Conservation (phyloP, 306 rosid genomes). For the Cucurbita moschata region DNA sequence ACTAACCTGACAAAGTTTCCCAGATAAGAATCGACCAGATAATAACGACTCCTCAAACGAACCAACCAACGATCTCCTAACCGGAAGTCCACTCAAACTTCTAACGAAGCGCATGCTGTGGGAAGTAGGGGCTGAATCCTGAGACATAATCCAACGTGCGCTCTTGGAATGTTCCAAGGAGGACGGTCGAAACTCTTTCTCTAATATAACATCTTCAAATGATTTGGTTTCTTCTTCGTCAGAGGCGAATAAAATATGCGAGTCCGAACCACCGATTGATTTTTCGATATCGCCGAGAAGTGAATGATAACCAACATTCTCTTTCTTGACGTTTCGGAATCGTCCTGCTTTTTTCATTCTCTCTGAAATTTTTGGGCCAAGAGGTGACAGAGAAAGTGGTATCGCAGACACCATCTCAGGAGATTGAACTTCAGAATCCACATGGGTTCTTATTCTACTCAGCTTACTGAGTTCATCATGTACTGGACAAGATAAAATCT, state of each 20-base stretch:
- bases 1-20: constrained; percentile 60
- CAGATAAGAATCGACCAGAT: constrained; percentile 80
- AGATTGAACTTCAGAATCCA: constrained; percentile 23
- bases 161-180: constrained; percentile 39
- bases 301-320: constrained; percentile 26
- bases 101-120: constrained; percentile 39
- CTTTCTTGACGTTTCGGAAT: constrained; percentile 21
- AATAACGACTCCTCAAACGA: constrained; percentile 95
- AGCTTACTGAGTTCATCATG: constrained; percentile 24
- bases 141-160: constrained; percentile 27
- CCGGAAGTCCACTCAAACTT: constrained; percentile 74
- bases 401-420: constrained; percentile 28
- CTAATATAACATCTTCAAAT: constrained; percentile 40
- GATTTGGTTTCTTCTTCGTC: constrained; percentile 37
- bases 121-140: constrained; percentile 31
- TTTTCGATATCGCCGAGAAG: constrained; percentile 20
- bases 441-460: constrained; percentile 20
- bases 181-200: constrained; percentile 48
- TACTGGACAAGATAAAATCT: constrained; percentile 21
- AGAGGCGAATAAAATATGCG: constrained; percentile 15
- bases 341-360: constrained; percentile 33
- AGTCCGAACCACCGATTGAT: constrained; percentile 27
- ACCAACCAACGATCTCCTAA: constrained; percentile 91
- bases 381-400: constrained; percentile 73
- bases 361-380: constrained; percentile 76